Evolutionary conservation across 305 asterid genomes (phyloP).

Genomic region (Fraxinus baroniana): DNA sequence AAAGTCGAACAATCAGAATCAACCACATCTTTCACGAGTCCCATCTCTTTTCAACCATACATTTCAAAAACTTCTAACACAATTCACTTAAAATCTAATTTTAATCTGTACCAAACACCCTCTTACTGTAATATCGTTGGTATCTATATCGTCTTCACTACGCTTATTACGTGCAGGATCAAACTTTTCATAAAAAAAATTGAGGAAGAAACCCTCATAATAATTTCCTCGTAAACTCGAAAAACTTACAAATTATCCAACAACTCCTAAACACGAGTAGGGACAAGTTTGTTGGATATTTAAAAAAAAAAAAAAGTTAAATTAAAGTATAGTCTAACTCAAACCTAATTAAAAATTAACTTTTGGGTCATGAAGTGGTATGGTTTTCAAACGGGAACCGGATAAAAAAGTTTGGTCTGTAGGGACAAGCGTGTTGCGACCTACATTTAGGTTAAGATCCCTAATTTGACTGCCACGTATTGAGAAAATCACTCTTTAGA

Average conservation of each 20-base stretch:
- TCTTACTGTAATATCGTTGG: neutral
- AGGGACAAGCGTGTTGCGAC: constrained; percentile 62
- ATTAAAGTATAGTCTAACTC: neutral
- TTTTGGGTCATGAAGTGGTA: neutral
- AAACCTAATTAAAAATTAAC: neutral
- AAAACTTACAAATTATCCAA: neutral
- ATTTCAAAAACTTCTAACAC: too few relatives aligned
- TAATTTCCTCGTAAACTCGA: neutral
- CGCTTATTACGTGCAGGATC: too few relatives aligned
- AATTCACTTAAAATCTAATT: too few relatives aligned
- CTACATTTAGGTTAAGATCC: constrained; percentile 35
- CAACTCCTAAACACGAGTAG: neutral
- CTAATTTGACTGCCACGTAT: constrained; percentile 49
- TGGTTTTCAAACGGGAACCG: constrained; percentile 13
- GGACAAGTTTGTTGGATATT: neutral
- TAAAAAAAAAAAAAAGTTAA: neutral
- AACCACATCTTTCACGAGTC: too few relatives aligned
- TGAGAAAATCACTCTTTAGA: constrained; percentile 27
- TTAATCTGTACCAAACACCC: too few relatives aligned
- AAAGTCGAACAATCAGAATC: too few relatives aligned
- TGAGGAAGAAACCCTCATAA: neutral
- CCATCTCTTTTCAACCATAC: too few relatives aligned
- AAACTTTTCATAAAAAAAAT: too few relatives aligned
- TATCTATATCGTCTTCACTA: too few relatives aligned
- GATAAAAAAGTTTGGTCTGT: constrained; percentile 17